Evolutionary conservation across 169 alveolate species (phyloP).

Genomic region (Babesia bigemina): DNA sequence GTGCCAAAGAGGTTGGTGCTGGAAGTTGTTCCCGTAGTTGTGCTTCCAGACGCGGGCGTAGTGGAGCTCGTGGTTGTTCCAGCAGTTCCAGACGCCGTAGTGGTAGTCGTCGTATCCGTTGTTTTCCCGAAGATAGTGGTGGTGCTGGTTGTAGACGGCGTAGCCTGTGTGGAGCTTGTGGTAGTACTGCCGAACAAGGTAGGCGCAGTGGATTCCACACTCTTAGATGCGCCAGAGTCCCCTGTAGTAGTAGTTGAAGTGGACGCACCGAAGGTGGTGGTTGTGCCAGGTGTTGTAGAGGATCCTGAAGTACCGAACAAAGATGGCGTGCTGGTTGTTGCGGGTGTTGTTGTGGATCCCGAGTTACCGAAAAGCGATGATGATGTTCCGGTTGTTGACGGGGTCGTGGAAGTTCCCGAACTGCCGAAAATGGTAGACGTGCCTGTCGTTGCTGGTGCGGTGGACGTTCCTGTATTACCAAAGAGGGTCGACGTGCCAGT

Average conservation of each 20-base stretch:
- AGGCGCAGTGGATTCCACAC: not conserved
- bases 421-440: not conserved
- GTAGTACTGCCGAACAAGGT: not conserved
- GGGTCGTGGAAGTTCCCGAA: not conserved
- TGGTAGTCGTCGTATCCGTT: not conserved
- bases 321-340: too few relatives aligned
- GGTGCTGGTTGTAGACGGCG: not conserved
- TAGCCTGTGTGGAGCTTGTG: not conserved
- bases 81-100: not conserved
- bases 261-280: not conserved
- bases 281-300: not conserved
- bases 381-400: not conserved
- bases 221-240: not conserved
- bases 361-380: too few relatives aligned
- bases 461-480: not conserved
- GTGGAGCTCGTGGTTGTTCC: not conserved
- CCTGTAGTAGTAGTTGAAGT: not conserved
- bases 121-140: not conserved
- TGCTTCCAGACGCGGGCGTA: not conserved
- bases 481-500: not conserved
- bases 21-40: not conserved
- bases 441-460: not conserved
- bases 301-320: too few relatives aligned
- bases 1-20: not conserved
- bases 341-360: too few relatives aligned